Conservation (phyloP, 192 early-diverging fungal genomes). For the Backusella sp. region DNA sequence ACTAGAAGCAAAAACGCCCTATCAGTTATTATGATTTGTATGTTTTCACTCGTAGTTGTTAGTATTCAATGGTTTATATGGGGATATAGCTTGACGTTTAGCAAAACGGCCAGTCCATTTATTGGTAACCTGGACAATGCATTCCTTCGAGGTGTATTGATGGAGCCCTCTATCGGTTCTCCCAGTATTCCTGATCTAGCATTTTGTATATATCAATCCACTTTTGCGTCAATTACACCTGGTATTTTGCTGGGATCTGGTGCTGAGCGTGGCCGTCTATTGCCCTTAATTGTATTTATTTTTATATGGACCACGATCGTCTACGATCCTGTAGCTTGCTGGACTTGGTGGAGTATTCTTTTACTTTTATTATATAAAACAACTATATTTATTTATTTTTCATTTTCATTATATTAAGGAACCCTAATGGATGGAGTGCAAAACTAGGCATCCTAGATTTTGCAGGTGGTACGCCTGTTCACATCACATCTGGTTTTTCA, state of each 20-base stretch:
- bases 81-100: conserved; percentile 87
- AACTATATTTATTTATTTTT: no score
- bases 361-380: no score
- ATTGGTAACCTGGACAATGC: conserved; percentile 83
- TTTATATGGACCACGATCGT: conserved; percentile 93
- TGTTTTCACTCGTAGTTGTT: conserved; percentile 80
- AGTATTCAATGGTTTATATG: conserved; percentile 74
- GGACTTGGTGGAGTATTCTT: conserved; percentile 61
- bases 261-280: conserved; percentile 85
- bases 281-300: conserved; percentile 86
- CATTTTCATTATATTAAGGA: conserved; percentile 28
- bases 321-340: conserved; percentile 92
- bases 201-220: conserved; percentile 82
- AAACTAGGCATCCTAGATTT: conserved; percentile 81
- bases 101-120: conserved; percentile 66
- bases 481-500: conserved; percentile 88
- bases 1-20: conserved; percentile 89
- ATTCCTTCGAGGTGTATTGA: conserved; percentile 57
- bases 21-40: conserved; percentile 81
- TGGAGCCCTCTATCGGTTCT: conserved; percentile 52
- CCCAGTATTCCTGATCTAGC: conserved; percentile 69
- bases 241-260: conserved; percentile 89
- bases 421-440: conserved; percentile 79
- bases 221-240: conserved; percentile 90
- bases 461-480: conserved; percentile 95